Conservation (phyloP, 768 basidiomycete genomes). For the Gymnopilus dilepis region DNA sequence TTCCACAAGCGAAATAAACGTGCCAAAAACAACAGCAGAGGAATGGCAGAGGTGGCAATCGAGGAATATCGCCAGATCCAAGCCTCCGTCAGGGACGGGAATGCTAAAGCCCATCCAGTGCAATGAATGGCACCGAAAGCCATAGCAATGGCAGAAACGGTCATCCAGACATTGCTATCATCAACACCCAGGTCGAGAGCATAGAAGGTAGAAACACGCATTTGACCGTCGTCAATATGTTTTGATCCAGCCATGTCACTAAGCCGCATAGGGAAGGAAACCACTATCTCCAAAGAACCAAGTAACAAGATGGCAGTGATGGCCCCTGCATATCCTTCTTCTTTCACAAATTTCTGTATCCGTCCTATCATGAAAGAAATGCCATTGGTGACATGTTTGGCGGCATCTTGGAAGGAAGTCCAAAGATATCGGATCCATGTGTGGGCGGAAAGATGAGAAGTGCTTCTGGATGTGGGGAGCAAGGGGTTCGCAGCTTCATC, state of each 20-base stretch:
- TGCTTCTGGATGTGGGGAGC: no score
- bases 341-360: not conserved
- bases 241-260: not conserved
- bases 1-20: not conserved
- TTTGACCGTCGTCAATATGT: not conserved
- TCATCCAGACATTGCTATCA: not conserved
- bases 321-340: not conserved
- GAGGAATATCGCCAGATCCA: conserved; percentile 12
- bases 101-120: conserved; percentile 8
- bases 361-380: not conserved
- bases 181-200: not conserved
- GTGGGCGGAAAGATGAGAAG: no score
- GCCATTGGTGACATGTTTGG: not conserved
- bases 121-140: conserved; percentile 18
- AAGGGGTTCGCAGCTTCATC: no score
- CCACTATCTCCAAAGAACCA: not conserved
- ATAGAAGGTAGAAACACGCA: conserved; percentile 12
- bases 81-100: conserved; percentile 4
- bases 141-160: not conserved
- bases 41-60: not conserved
- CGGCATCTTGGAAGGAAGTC: no score
- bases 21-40: not conserved
- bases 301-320: not conserved
- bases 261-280: no score
- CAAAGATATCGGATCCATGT: no score